Percentiles rank a stretch among this genome's conserved stretches.
These are phyloP conservation scores for Xerocomus nothofagi DNA, from an alignment of 1,284 basidiomycete genomes.

Conservation along the genomic window DNA sequence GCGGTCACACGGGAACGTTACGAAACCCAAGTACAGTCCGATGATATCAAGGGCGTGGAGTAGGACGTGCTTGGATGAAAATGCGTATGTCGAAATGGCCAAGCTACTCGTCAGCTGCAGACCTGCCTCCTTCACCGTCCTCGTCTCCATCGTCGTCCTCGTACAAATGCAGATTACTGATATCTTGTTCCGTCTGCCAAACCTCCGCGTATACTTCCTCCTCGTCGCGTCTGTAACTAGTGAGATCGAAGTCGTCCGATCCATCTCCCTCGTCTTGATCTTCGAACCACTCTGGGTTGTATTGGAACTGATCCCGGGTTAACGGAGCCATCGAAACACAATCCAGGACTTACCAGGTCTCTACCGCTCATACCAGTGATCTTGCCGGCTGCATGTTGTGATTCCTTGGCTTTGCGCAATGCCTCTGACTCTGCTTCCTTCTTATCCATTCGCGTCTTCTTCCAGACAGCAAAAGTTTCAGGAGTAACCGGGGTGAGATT, in stretches of 20 bases:
- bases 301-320: constrained; percentile 69
- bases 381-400: constrained; percentile 88
- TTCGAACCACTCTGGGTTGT: constrained; percentile 94
- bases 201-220: constrained; percentile 32
- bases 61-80: not conserved
- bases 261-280: constrained; percentile 81
- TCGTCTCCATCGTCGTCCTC: constrained; percentile 22
- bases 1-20: constrained; percentile 23
- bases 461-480: constrained; percentile 94
- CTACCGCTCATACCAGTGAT: constrained; percentile 91
- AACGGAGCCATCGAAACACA: constrained; percentile 4
- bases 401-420: constrained; percentile 81
- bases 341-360: constrained; percentile 71
- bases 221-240: constrained; percentile 29
- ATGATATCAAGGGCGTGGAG: no score
- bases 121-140: constrained; percentile 6
- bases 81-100: not conserved
- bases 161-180: constrained; percentile 19
- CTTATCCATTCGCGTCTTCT: constrained; percentile 90
- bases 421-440: constrained; percentile 87
- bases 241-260: constrained; percentile 41
- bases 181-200: constrained; percentile 20
- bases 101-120: not conserved
- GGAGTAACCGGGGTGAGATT: constrained; percentile 96
- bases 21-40: no score